phyloP scores from a whole-genome alignment of 352 stramenopile species.

The Globisporangium nunn region DNA sequence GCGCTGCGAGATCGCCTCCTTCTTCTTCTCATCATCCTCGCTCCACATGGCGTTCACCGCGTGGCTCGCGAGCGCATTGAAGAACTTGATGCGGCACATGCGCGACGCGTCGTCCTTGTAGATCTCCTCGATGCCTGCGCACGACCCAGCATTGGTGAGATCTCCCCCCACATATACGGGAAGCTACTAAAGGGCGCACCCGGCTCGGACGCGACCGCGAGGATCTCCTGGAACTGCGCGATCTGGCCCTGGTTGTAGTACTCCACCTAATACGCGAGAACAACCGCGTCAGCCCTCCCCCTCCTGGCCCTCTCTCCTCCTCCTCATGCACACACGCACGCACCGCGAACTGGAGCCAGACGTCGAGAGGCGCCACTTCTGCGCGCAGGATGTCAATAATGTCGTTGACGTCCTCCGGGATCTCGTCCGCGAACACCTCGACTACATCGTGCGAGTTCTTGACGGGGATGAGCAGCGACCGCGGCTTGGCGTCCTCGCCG shows the following conservation, averaged over 20 bases:
- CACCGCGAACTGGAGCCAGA: constrained; percentile 89
- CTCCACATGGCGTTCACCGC: constrained; percentile 87
- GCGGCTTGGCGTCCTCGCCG: constrained; percentile 26
- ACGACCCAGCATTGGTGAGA: not conserved
- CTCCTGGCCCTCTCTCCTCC: no score
- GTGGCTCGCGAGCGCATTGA: constrained; percentile 80
- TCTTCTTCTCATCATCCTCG: constrained; percentile 86
- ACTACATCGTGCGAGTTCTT: constrained; percentile 88
- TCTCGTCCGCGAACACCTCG: constrained; percentile 86
- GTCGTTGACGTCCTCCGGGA: constrained; percentile 87
- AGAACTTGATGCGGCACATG: constrained; percentile 86
- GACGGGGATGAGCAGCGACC: constrained; percentile 86
- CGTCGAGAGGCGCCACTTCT: constrained; percentile 86
- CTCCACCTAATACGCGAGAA: constrained; percentile 45
- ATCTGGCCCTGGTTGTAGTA: constrained; percentile 85
- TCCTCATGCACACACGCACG: constrained; percentile 7
- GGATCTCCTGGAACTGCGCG: constrained; percentile 81
- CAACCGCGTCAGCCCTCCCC: not conserved
- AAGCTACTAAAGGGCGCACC: constrained; percentile 12
- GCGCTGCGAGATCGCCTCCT: constrained; percentile 68
- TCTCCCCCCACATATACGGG: no score
- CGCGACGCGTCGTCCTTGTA: constrained; percentile 84
- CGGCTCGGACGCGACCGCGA: constrained; percentile 73
- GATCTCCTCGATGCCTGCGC: constrained; percentile 71
- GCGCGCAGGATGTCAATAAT: constrained; percentile 89